A percentile compares a stretch with the other conserved stretches of the same genome.
Conservation (phyloP, 2,329 filamentous ascomycete species). For the Penicillium crustosum region DNA sequence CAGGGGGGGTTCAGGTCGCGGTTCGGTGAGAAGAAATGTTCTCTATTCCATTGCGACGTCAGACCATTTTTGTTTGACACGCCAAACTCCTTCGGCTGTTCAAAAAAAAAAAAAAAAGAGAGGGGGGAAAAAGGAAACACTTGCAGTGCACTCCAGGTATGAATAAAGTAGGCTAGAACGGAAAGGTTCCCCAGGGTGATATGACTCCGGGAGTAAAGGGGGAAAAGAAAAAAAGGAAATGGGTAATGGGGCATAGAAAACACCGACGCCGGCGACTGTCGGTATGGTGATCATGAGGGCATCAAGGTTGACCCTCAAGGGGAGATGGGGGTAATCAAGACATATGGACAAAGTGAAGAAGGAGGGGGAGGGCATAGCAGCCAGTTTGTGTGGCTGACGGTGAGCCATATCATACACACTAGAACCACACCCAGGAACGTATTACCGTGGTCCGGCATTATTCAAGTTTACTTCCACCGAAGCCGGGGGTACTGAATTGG, state of each 20-base stretch:
- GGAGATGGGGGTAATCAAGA: constrained; percentile 11
- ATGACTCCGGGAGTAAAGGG: background rate
- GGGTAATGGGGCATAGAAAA: constrained; percentile 7
- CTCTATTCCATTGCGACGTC: constrained; percentile 1
- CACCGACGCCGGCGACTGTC: constrained; percentile 20
- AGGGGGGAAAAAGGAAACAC: constrained; percentile 11
- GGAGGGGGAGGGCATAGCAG: background rate
- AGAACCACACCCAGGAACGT: background rate
- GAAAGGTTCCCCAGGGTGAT: background rate
- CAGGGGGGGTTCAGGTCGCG: background rate
- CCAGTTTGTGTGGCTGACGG: constrained; percentile 1
- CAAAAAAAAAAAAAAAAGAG: constrained; percentile 3
- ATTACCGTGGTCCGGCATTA: constrained; percentile 18
- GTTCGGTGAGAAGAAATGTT: background rate
- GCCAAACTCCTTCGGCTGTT: constrained; percentile 18
- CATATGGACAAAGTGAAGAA: constrained; percentile 21
- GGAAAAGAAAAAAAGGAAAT: constrained; percentile 5
- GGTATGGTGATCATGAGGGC: constrained; percentile 21
- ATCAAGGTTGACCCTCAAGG: constrained; percentile 12
- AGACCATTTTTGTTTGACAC: constrained; percentile 21
- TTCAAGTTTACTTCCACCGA: constrained; percentile 20
- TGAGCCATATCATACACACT: constrained; percentile 24
- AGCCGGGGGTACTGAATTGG: constrained; percentile 22
- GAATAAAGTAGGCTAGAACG: constrained; percentile 10
- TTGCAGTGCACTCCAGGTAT: constrained; percentile 4